phyloP scores from a whole-genome alignment of 2,329 filamentous ascomycete species.

The Alternaria brassicae region DNA sequence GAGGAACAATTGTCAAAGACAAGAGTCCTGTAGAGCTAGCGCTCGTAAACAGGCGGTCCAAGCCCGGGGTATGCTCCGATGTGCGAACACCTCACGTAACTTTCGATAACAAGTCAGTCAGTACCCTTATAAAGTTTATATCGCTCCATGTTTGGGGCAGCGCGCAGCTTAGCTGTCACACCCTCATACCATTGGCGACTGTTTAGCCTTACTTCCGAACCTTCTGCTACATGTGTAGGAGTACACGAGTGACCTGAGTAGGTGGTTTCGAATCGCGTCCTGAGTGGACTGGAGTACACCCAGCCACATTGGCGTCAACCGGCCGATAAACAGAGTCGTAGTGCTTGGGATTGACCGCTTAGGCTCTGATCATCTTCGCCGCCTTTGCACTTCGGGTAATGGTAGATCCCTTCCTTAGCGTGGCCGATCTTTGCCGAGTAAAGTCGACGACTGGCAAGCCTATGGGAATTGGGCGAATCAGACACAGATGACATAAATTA shows the following conservation, averaged over 20 bases:
- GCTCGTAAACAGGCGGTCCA: neutral
- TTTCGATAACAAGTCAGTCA: neutral
- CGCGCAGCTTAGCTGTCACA: neutral
- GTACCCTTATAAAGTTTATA: neutral
- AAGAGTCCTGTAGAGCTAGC: conserved; percentile 1
- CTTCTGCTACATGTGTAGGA: neutral
- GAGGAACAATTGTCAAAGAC: conserved; percentile 1
- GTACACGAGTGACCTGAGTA: neutral
- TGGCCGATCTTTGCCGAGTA: neutral
- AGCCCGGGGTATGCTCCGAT: neutral
- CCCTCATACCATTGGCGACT: neutral
- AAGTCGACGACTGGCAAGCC: neutral
- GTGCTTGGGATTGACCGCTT: neutral
- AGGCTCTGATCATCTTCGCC: neutral
- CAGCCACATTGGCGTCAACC: no score
- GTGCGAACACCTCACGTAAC: conserved; percentile 1
- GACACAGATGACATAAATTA: neutral
- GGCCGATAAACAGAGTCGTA: neutral
- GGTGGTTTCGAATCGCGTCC: neutral
- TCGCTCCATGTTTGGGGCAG: neutral
- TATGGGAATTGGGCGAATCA: neutral
- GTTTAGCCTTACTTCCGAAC: neutral
- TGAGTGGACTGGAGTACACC: neutral
- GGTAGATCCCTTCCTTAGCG: neutral
- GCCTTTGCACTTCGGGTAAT: neutral